phyloP scores from a whole-genome alignment of 164 flowering plant species.

The Vitis vinifera region DNA sequence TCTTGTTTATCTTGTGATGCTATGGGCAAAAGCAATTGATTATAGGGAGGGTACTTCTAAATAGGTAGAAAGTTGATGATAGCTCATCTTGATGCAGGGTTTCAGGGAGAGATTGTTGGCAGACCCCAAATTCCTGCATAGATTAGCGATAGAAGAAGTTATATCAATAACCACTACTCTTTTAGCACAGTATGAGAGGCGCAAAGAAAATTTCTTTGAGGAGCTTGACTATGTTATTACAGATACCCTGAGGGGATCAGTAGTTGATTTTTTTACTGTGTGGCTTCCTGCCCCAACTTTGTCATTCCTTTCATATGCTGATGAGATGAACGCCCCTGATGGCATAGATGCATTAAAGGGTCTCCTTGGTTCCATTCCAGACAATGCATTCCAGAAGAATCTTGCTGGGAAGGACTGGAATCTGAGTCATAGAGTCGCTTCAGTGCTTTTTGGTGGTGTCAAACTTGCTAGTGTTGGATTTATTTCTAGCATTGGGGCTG shows the following conservation, averaged over 20 bases:
- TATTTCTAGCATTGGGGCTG: slow-evolving; percentile 87
- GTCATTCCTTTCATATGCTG: slow-evolving; percentile 75
- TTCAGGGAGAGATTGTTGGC: slow-evolving; percentile 95
- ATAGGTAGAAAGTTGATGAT: slow-evolving; percentile 3
- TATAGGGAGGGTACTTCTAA: background rate
- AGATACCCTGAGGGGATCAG: slow-evolving; percentile 75
- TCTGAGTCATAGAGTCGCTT: slow-evolving; percentile 69
- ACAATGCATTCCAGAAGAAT: slow-evolving; percentile 92
- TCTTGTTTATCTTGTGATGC: too few species aligned
- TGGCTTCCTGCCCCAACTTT: slow-evolving; percentile 99
- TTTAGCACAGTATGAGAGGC: slow-evolving; percentile 87
- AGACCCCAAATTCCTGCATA: slow-evolving; percentile 88
- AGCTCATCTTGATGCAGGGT: slow-evolving; percentile 59
- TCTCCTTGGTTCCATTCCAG: slow-evolving; percentile 93
- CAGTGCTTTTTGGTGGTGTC: slow-evolving; percentile 84
- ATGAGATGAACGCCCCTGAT: slow-evolving; percentile 45
- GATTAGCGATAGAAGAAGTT: slow-evolving; percentile 93
- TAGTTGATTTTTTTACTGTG: slow-evolving; percentile 94
- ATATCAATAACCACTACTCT: slow-evolving; percentile 91
- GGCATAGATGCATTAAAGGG: slow-evolving; percentile 61
- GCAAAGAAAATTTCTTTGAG: slow-evolving; percentile 84
- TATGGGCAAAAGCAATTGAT: background rate
- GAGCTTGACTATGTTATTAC: slow-evolving; percentile 95
- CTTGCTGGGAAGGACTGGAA: slow-evolving; percentile 84
- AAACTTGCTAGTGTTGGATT: slow-evolving; percentile 88